Evolutionary conservation across 257 asterid genomes (phyloP).

Genomic region (Forsythia suspensa): DNA sequence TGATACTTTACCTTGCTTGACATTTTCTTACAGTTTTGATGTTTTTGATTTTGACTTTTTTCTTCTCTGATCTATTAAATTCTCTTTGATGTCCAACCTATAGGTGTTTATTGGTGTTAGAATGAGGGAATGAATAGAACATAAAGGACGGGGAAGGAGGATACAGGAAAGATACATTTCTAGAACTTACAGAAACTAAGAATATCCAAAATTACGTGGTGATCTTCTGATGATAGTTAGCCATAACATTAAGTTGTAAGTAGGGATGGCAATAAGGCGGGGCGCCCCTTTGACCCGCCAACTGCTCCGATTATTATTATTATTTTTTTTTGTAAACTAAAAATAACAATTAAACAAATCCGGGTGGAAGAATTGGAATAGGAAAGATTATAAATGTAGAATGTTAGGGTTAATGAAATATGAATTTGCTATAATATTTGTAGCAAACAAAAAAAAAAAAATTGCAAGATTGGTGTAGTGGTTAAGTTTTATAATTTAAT

Average conservation of each 20-base stretch:
- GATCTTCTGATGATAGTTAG: neutral
- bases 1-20: constrained; percentile 15
- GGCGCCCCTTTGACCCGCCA: too few species aligned
- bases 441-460: too few species aligned
- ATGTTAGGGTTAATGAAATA: too few species aligned
- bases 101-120: neutral
- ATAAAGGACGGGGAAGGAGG: neutral
- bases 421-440: too few species aligned
- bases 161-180: neutral
- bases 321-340: too few species aligned
- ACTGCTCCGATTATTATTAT: too few species aligned
- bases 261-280: too few species aligned
- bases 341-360: too few species aligned
- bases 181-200: neutral
- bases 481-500: too few species aligned
- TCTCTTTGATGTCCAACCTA: neutral
- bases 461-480: too few species aligned
- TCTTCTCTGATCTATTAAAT: neutral
- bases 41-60: neutral
- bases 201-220: neutral
- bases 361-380: too few species aligned
- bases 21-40: neutral
- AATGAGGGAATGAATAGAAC: neutral
- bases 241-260: neutral
- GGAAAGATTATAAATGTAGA: too few species aligned